These are phyloP conservation scores for Auriscalpium microsporum DNA, from an alignment of 768 basidiomycete genomes.

Conservation along the genomic window DNA sequence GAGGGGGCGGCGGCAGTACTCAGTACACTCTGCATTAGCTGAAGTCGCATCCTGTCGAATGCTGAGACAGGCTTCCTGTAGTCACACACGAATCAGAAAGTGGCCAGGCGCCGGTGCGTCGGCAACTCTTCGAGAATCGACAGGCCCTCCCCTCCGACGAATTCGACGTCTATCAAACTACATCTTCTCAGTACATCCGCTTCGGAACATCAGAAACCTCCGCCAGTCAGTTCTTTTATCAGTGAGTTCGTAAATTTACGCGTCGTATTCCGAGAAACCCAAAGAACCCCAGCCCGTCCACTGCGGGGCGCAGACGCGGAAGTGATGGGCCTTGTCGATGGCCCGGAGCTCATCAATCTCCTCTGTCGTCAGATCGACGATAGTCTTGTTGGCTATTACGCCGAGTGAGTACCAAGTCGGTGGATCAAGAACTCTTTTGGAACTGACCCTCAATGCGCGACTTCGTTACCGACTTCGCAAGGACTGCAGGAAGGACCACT, in stretches of 20 bases:
- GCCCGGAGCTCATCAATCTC: conserved; percentile 50
- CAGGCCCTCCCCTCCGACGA: too few species aligned
- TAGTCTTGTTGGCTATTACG: conserved; percentile 42
- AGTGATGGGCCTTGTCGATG: conserved; percentile 54
- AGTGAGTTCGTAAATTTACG: neutral
- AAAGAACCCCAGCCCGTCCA: conserved; percentile 59
- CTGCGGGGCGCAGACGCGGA: conserved; percentile 55
- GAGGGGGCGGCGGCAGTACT: too few species aligned
- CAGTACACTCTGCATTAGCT: too few species aligned
- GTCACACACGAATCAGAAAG: too few species aligned
- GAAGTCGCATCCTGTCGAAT: too few species aligned
- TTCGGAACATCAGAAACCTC: too few species aligned
- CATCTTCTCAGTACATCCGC: too few species aligned
- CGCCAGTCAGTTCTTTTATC: neutral
- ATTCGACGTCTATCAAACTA: too few species aligned
- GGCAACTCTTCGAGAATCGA: too few species aligned
- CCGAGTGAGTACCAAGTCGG: neutral
- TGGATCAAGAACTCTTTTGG: neutral
- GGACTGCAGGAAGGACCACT: conserved; percentile 30
- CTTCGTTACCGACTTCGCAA: conserved; percentile 72
- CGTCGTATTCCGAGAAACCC: conserved; percentile 43
- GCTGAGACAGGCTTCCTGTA: too few species aligned
- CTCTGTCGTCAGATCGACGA: conserved; percentile 53
- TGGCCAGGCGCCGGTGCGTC: too few species aligned
- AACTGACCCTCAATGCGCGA: conserved; percentile 48